Percentiles rank a stretch among this genome's conserved stretches.
These are phyloP conservation scores for Cryphonectria carpinicola DNA, from an alignment of 2,329 filamentous ascomycete species.

Conservation along the genomic window DNA sequence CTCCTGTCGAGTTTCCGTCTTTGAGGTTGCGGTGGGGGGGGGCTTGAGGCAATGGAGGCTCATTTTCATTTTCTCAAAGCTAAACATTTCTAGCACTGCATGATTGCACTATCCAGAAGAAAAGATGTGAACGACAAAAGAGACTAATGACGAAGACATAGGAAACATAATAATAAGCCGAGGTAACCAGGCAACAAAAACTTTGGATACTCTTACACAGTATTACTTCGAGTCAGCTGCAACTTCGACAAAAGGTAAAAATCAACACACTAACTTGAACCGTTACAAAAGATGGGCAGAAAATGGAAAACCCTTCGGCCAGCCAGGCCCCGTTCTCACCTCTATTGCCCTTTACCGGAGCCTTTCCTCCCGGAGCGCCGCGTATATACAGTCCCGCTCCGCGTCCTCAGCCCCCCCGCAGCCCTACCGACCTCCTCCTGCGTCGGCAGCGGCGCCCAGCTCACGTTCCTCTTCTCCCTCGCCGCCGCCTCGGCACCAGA, in stretches of 20 bases:
- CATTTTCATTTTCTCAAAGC: background rate
- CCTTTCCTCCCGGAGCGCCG: background rate
- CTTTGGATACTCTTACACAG: background rate
- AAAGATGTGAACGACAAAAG: background rate
- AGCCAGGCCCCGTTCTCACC: no score
- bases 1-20: background rate
- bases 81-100: background rate
- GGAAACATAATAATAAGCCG: no score
- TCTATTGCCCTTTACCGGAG: background rate
- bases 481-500: background rate
- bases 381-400: slow-evolving; percentile 3
- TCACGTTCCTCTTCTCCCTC: background rate
- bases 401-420: background rate
- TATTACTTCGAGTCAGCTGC: no score
- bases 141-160: background rate
- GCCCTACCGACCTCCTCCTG: slow-evolving; percentile 5
- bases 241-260: no score
- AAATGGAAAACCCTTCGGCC: background rate
- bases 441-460: slow-evolving; percentile 11
- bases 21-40: no score
- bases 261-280: background rate
- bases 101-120: background rate
- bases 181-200: no score
- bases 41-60: background rate
- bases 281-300: background rate